Evolutionary conservation across 2,329 filamentous ascomycete genomes (phyloP), one percentile per base, ranked within the genome.

Genomic region (Ophiosphaerella herpotricha): DNA sequence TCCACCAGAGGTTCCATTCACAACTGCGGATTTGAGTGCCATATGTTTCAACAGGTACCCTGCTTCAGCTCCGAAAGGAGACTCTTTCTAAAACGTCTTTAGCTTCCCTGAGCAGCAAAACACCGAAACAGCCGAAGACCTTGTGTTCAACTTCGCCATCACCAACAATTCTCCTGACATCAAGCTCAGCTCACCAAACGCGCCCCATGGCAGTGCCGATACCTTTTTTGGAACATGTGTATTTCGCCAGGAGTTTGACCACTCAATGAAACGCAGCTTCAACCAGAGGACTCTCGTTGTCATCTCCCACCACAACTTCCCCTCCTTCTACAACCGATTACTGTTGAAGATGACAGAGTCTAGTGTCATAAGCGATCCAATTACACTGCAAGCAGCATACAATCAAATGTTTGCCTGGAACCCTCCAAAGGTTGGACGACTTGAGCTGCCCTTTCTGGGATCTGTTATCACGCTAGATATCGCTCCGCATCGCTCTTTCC

Each of bases 151-250:
- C 50, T 76, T 75, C 53, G 67, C 70, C 41, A 66, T 75, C 36
- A 64, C 60, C 44, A 76, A 76, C 55, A 71, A 73, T 54, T 76
- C 74, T 7, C 85, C 86, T 3, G 85, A 88, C 52, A 83, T 89
- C 38, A 82, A 55, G 24, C 58, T 76, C 8, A 66, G 49, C 41
- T 75, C 73, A 12, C 72, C 74, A 13, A 67, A 68, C 39, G 53
- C 70, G 13, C 73, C 73, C n/a, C 60, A 75, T 58, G 74, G 73
- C 26, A 76, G 71, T 48, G 51, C 69, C 9, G 66, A 58, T 38
- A 62, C 61, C 13, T 66, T 76, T 47, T 70, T 72, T 46, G 73
- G 62, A 24, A 67, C 60, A 31, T 74, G 70, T 38, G 59, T 76
- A 43, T 76, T 76, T 43, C 73, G 74, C 38, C 74, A 75, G 50